These are phyloP conservation scores for Lachnellula hyalina DNA, from an alignment of 2,329 filamentous ascomycete genomes.

Conservation along the genomic window DNA sequence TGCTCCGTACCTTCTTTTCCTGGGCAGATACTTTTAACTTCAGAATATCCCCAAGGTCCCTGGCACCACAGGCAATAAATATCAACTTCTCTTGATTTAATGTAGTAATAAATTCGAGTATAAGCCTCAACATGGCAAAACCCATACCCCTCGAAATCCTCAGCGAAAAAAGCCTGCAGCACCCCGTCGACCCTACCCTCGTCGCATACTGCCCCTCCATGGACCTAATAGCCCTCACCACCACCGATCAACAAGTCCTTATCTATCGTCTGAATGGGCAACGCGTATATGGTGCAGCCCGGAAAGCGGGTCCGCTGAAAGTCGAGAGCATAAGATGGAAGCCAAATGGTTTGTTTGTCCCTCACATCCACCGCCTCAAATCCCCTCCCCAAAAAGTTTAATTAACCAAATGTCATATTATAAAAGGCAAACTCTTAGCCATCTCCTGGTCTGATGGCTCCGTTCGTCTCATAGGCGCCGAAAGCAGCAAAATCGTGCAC, in stretches of 20 bases:
- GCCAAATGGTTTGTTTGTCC: constrained; percentile 30
- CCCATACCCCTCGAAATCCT: constrained; percentile 34
- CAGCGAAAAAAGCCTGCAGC: constrained; percentile 53
- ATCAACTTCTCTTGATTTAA: neutral
- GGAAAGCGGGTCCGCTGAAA: constrained; percentile 30
- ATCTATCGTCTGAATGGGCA: constrained; percentile 78
- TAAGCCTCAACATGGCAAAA: constrained; percentile 19
- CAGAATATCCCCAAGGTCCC: too few species aligned
- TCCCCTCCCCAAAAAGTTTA: neutral
- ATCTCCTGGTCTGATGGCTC: constrained; percentile 79
- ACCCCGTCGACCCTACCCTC: constrained; percentile 50
- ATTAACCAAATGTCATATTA: too few species aligned
- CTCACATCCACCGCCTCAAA: neutral
- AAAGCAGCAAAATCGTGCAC: constrained; percentile 77
- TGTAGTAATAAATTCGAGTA: neutral
- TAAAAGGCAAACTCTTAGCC: constrained; percentile 66
- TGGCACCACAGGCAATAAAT: too few species aligned
- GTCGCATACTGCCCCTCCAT: constrained; percentile 78
- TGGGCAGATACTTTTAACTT: too few species aligned
- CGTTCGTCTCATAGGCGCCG: constrained; percentile 70
- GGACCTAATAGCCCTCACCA: constrained; percentile 73
- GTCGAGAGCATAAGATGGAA: constrained; percentile 36
- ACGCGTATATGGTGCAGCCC: constrained; percentile 48
- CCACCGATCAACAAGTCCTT: constrained; percentile 61
- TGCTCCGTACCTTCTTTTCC: neutral